These are phyloP conservation scores for Aureobasidium sp. DNA, from an alignment of 2,329 filamentous ascomycete species.

Conservation along the genomic window DNA sequence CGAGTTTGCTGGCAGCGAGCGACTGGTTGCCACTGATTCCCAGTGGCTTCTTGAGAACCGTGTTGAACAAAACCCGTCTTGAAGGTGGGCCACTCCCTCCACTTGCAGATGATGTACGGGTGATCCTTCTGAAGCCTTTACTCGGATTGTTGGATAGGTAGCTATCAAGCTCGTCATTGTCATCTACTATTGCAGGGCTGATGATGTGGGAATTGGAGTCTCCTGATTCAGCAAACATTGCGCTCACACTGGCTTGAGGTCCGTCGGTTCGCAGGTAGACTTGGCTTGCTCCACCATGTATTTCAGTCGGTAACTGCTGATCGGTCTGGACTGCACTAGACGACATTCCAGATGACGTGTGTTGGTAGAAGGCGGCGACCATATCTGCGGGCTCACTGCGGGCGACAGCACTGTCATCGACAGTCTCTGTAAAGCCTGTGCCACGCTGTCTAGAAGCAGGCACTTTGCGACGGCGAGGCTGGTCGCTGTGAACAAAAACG, in stretches of 20 bases:
- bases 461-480: neutral
- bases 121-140: neutral
- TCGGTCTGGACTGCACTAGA: too few species aligned
- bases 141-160: neutral
- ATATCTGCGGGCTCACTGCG: neutral
- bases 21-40: neutral
- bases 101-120: neutral
- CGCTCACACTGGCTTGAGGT: neutral
- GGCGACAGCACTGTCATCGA: neutral
- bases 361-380: too few species aligned
- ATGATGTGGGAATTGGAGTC: neutral
- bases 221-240: neutral
- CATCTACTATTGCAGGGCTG: neutral
- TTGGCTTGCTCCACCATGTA: too few species aligned
- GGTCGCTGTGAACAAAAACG: neutral
- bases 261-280: too few species aligned
- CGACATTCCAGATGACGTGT: too few species aligned
- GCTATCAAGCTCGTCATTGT: neutral
- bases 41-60: neutral
- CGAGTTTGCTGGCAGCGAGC: neutral
- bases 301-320: too few species aligned
- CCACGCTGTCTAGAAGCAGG: neutral
- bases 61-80: conserved; percentile 2
- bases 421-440: neutral
- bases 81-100: neutral